These are phyloP conservation scores for Chamaecrista fasciculata DNA, from an alignment of 306 rosid genomes.

Conservation along the genomic window DNA sequence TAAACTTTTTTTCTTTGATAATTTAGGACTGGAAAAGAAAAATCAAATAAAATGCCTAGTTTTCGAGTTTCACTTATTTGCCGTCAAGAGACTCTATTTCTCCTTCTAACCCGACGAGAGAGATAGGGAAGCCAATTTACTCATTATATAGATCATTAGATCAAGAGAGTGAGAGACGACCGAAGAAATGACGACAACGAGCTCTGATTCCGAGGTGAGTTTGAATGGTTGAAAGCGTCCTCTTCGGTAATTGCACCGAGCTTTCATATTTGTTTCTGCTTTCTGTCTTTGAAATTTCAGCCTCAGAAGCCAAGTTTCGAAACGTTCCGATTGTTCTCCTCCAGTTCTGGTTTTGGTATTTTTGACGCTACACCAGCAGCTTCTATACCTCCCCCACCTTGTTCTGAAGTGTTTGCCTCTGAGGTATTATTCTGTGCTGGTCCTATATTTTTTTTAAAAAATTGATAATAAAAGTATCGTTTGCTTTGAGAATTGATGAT, in stretches of 20 bases:
- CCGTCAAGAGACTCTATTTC: no score
- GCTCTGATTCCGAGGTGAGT: constrained; percentile 27
- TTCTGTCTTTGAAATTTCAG: not conserved
- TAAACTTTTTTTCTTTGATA: constrained; percentile 34
- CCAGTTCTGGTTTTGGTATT: constrained; percentile 43
- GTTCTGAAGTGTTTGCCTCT: constrained; percentile 61
- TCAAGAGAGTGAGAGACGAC: no score
- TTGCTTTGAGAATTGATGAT: not conserved
- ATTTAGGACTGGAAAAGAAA: no score
- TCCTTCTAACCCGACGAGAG: no score
- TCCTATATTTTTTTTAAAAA: not conserved
- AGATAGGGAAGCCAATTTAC: no score
- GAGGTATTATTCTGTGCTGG: constrained; percentile 41
- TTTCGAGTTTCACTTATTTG: no score
- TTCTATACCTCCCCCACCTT: constrained; percentile 66
- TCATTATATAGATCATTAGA: no score
- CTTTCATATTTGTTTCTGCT: not conserved
- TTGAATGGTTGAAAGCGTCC: not conserved
- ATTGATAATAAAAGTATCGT: not conserved
- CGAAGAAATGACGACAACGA: constrained; percentile 25
- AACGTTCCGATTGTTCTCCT: constrained; percentile 55
- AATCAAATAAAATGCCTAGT: no score
- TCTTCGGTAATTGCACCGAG: not conserved
- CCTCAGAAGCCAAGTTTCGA: constrained; percentile 46
- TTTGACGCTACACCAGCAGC: constrained; percentile 48